Base-by-base conservation (phyloP, 2,329 filamentous ascomycete species). In the Trichoderma simmonsii region DNA sequence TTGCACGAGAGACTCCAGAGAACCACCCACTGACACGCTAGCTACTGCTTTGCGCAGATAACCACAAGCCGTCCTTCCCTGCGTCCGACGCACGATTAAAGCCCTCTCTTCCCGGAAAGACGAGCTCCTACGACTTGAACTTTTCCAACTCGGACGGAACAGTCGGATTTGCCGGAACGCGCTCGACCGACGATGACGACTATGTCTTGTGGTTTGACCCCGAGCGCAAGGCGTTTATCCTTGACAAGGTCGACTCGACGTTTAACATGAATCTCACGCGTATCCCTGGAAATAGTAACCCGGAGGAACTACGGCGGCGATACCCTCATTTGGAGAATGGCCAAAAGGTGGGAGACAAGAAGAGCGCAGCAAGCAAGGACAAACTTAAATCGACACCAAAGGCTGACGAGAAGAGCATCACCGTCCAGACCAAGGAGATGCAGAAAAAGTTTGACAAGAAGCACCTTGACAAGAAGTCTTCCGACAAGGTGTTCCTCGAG, bases 251-350 rank as follows among this genome's bases (percentile, higher is more conserved):
- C 70, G 89, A 93, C 78, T 92, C 91, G n/a, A 90, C 91, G 51
- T 92, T 97, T 82, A 91, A 93, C 77, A 95, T 97, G 91, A 98
- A 97, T 80, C 83, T 97, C 69, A 90, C 88, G 67, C 89, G 87
- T 70, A 90, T 90, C 15, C 93, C 92, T 3, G 88, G 86, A 75
- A 91, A 91, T 77, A 83, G 86, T 69, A 89, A 93, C 75, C 82
- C 86, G 68, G 87, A 88, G 34, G 89, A 87, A 77, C 85, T 97
- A 54, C 86, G 88, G 62, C 86, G 89, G 64, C 86, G 91, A 77
- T 90, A 93, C 78, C 85, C 89, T 11, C 93, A 93, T 73, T 85
- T 96, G 48, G 84, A 85, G 28, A 80, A 72, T 75, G 57, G 79
- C 78, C 62, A 28, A 54, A 78, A 79, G 69, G 39, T 80, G 77